Percentiles rank a stretch among this genome's conserved stretches.
Conservation (phyloP, 306 rosid genomes). For the Psophocarpus tetragonolobus region DNA sequence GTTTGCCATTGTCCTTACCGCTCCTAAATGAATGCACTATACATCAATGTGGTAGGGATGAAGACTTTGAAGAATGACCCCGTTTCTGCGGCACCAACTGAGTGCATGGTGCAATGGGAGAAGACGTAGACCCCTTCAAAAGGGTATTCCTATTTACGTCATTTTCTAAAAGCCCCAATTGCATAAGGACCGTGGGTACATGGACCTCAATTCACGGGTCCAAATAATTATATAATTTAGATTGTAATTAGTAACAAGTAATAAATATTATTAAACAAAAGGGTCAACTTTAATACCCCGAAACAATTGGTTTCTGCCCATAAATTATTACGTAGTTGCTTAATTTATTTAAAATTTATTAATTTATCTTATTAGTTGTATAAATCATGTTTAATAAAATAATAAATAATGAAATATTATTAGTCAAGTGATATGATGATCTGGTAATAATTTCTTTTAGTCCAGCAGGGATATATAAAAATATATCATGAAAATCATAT, state of each 20-base stretch:
- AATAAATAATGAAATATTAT: too few relatives aligned
- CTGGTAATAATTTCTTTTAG: too few relatives aligned
- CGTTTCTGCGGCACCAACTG: conserved; percentile 21
- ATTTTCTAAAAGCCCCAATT: conserved; percentile 35
- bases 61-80: background rate
- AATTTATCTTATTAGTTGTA: too few relatives aligned
- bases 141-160: conserved; percentile 27
- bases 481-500: background rate
- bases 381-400: too few relatives aligned
- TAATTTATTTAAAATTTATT: too few relatives aligned
- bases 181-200: conserved; percentile 30
- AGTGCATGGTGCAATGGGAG: conserved; percentile 27
- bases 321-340: too few relatives aligned
- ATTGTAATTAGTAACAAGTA: background rate
- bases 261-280: background rate
- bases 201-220: conserved; percentile 15
- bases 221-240: background rate
- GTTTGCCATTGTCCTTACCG: background rate
- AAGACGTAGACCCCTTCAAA: conserved; percentile 3
- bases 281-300: background rate
- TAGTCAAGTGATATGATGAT: too few relatives aligned
- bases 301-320: conserved; percentile 7
- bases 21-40: background rate
- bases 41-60: background rate
- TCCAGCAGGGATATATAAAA: too few relatives aligned